Conservation (phyloP, 441 rosid genomes). For the Geranium incanum region DNA sequence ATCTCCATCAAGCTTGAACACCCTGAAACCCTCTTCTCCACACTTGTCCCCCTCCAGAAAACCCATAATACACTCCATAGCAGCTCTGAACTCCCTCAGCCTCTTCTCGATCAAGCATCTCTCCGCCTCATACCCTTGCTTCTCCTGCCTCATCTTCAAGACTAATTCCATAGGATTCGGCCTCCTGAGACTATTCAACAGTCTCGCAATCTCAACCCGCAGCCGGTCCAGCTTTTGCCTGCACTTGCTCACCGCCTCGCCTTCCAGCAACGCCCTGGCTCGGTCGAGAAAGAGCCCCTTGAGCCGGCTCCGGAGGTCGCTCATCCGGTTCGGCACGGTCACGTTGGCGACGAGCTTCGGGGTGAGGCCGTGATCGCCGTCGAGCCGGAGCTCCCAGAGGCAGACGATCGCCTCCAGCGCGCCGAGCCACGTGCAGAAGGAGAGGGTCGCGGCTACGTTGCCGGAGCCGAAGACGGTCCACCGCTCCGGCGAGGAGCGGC, state of each 20-base stretch:
- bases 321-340: slow-evolving; percentile 1
- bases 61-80: slow-evolving; percentile 38
- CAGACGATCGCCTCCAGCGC: slow-evolving; percentile 37
- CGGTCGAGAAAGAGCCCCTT: slow-evolving; percentile 27
- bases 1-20: slow-evolving; percentile 31
- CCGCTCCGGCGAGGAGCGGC: slow-evolving; percentile 18
- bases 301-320: slow-evolving; percentile 33
- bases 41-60: slow-evolving; percentile 19
- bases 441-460: slow-evolving; percentile 30
- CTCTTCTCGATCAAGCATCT: slow-evolving; percentile 32
- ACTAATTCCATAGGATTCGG: no score
- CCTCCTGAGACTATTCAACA: no score
- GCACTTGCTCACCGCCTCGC: slow-evolving; percentile 35
- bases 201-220: no score
- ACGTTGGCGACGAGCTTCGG: slow-evolving; percentile 23
- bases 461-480: background rate
- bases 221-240: slow-evolving; percentile 17
- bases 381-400: slow-evolving; percentile 45
- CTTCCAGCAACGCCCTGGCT: slow-evolving; percentile 30
- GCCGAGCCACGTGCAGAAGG: slow-evolving; percentile 41
- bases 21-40: slow-evolving; percentile 17
- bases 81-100: slow-evolving; percentile 42
- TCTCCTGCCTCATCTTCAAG: slow-evolving; percentile 2
- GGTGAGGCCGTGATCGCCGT: slow-evolving; percentile 27
- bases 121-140: slow-evolving; percentile 29